Percentiles rank a stretch among this genome's conserved stretches.
Evolutionary conservation across 768 basidiomycete genomes (phyloP).

Genomic region (Rhizopogon salebrosus): DNA sequence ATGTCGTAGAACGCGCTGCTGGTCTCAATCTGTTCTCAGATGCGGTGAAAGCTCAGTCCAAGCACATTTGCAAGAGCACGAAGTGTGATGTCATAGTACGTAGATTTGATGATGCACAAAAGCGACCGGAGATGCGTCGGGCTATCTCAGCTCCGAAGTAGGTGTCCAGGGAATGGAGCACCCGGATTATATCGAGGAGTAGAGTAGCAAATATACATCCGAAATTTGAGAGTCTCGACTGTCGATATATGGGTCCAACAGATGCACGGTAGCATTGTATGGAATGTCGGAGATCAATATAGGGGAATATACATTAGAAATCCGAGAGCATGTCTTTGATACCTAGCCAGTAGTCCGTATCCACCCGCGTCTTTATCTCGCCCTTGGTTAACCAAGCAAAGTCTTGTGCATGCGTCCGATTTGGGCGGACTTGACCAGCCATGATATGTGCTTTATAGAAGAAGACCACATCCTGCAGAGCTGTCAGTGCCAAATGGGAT

Average conservation of each 20-base stretch:
- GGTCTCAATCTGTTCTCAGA: slow-evolving; percentile 87
- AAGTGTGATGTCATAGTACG: slow-evolving; percentile 87
- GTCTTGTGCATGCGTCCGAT: slow-evolving; percentile 51
- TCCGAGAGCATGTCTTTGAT: slow-evolving; percentile 82
- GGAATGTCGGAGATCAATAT: background rate
- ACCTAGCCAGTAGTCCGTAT: slow-evolving; percentile 65
- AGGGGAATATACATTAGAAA: slow-evolving; percentile 19
- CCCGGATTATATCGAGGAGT: background rate
- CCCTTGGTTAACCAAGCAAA: slow-evolving; percentile 95
- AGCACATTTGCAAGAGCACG: slow-evolving; percentile 83
- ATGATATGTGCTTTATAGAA: slow-evolving; percentile 94
- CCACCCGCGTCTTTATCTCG: slow-evolving; percentile 74
- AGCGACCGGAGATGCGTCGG: slow-evolving; percentile 49
- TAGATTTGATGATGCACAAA: slow-evolving; percentile 87
- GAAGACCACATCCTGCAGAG: slow-evolving; percentile 64
- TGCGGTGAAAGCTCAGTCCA: slow-evolving; percentile 64
- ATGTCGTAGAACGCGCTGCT: slow-evolving; percentile 85
- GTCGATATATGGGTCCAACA: too few species aligned
- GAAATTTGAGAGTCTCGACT: too few species aligned
- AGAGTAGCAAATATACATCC: background rate
- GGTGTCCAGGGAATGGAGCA: background rate
- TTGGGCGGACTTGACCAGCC: slow-evolving; percentile 73
- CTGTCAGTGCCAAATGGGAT: slow-evolving; percentile 1
- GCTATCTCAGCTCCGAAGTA: slow-evolving; percentile 42
- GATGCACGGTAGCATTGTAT: too few species aligned